These are phyloP conservation scores for Plantago elongata DNA, from an alignment of 257 asterid species.

Conservation along the genomic window DNA sequence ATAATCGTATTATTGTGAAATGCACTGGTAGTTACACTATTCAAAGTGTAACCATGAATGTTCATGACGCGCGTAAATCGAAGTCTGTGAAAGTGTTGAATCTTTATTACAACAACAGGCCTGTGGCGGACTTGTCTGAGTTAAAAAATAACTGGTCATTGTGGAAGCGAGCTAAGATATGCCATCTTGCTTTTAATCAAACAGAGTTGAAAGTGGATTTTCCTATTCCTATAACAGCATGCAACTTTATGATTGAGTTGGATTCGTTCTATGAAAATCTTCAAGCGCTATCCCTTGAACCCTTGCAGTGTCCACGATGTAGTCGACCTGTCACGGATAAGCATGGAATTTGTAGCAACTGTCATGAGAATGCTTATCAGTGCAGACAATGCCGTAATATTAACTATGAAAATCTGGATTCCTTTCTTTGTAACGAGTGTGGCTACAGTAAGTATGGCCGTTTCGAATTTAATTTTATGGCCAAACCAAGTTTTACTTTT, in stretches of 20 bases:
- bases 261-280: constrained; percentile 97
- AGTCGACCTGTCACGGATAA: constrained; percentile 96
- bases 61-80: constrained; percentile 96
- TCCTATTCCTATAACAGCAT: constrained; percentile 90
- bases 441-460: constrained; percentile 99
- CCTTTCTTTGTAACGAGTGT: constrained; percentile 96
- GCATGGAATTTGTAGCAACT: constrained; percentile 91
- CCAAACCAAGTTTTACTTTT: constrained; percentile 95
- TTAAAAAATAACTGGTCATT: constrained; percentile 93
- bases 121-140: constrained; percentile 98
- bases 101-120: constrained; percentile 95
- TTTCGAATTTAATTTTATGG: constrained; percentile 95
- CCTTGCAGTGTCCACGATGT: constrained; percentile 98
- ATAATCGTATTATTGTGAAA: constrained; percentile 94
- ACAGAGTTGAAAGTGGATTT: constrained; percentile 96
- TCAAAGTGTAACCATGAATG: constrained; percentile 96
- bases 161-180: constrained; percentile 98
- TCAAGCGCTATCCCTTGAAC: constrained; percentile 97
- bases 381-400: constrained; percentile 99
- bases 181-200: constrained; percentile 92
- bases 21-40: constrained; percentile 99
- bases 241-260: constrained; percentile 97
- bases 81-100: constrained; percentile 95
- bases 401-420: constrained; percentile 96
- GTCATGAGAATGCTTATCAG: constrained; percentile 99